Conservation (phyloP, 2,329 filamentous ascomycete species). For the Hypoxylon sp. region DNA sequence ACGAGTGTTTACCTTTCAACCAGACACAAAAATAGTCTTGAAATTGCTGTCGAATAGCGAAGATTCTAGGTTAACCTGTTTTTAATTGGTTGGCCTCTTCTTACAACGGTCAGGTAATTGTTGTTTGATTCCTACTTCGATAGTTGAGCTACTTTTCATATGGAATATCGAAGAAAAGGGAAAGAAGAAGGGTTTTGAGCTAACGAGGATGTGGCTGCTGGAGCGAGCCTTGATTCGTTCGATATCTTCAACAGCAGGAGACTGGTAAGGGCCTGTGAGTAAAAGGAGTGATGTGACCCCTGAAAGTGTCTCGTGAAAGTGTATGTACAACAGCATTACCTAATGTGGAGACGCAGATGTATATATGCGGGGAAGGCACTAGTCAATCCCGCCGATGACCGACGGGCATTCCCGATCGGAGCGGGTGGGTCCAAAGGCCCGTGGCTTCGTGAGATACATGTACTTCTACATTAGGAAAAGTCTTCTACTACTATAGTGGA, state of each 20-base stretch:
- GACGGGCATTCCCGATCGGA: slow-evolving; percentile 22
- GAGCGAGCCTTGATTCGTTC: neutral
- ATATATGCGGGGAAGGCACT: neutral
- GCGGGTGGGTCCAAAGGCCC: too few relatives aligned
- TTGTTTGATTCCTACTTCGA: neutral
- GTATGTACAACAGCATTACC: too few relatives aligned
- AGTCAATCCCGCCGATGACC: slow-evolving; percentile 29
- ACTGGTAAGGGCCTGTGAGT: neutral
- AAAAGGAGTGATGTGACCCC: slow-evolving; percentile 21
- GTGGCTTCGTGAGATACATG: too few relatives aligned
- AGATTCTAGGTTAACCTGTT: neutral
- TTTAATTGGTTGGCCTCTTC: neutral
- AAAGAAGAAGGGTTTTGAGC: neutral
- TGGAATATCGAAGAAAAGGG: neutral
- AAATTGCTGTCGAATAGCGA: neutral
- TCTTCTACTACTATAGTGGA: slow-evolving; percentile 4
- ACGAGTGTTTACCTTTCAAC: neutral
- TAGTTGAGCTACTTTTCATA: neutral
- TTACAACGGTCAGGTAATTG: neutral
- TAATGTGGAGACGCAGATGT: too few relatives aligned
- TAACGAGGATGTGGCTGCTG: neutral
- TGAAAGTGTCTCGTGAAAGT: neutral
- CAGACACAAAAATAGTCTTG: neutral
- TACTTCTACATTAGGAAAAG: too few relatives aligned
- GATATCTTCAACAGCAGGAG: neutral